A percentile compares a stretch with the other conserved stretches of the same genome.
These are phyloP conservation scores for Obelidium mucronatum DNA, from an alignment of 192 early-diverging fungal species.

Conservation along the genomic window DNA sequence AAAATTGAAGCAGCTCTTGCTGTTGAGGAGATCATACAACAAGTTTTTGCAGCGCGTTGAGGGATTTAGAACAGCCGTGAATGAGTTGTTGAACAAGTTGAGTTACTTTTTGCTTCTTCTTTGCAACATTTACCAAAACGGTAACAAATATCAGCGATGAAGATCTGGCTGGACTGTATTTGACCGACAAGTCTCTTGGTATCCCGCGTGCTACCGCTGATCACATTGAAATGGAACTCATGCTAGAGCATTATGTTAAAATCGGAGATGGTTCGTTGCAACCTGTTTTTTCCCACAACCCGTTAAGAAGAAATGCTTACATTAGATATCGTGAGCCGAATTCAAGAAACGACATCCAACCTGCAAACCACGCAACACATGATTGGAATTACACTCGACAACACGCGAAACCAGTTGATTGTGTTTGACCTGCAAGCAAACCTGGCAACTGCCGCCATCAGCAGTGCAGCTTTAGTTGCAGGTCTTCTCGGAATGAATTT, in stretches of 20 bases:
- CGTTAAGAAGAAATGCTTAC: not conserved
- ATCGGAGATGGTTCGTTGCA: conserved; percentile 70
- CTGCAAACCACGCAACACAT: conserved; percentile 85
- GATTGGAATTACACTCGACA: conserved; percentile 83
- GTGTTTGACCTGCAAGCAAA: conserved; percentile 84
- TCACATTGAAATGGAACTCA: conserved; percentile 89
- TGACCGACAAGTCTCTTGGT: conserved; percentile 79
- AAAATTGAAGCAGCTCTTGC: conserved; percentile 78
- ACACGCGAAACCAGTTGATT: conserved; percentile 85
- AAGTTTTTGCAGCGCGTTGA: conserved; percentile 80
- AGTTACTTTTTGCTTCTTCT: no score
- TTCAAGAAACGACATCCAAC: conserved; percentile 71
- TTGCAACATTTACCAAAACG: no score
- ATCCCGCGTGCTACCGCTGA: conserved; percentile 62
- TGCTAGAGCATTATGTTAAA: conserved; percentile 90
- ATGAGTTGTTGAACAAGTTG: conserved; percentile 74
- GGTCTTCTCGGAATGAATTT: conserved; percentile 93
- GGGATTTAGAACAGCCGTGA: conserved; percentile 78
- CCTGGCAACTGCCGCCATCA: conserved; percentile 79
- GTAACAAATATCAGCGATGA: conserved; percentile 84
- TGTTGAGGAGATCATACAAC: conserved; percentile 78
- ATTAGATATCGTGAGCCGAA: conserved; percentile 37
- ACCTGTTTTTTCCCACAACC: not conserved
- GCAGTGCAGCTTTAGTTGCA: conserved; percentile 76
- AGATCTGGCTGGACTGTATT: conserved; percentile 88